Percentiles rank a stretch among this genome's conserved stretches.
Conservation (phyloP, 345 rosid species). For the Rhizophora apiculata region DNA sequence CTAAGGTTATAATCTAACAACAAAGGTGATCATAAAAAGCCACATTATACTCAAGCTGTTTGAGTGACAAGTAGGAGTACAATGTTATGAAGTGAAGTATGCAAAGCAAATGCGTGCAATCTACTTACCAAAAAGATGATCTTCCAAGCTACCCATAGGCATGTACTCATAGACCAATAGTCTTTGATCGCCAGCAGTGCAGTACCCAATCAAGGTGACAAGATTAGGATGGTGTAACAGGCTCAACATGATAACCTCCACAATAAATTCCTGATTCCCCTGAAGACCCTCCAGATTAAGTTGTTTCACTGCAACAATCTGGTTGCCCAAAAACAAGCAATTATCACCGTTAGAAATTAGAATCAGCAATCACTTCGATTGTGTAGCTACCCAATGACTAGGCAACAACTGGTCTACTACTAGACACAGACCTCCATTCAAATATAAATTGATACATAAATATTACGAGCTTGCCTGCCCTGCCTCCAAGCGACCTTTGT, state of each 20-base stretch:
- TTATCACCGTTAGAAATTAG: neutral
- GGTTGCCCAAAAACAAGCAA: constrained; percentile 19
- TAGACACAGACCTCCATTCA: neutral
- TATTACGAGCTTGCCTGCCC: constrained; percentile 51
- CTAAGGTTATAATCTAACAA: too few species aligned
- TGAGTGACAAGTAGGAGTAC: too few species aligned
- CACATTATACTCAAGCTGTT: too few species aligned
- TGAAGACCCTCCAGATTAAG: constrained; percentile 87
- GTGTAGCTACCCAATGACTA: too few species aligned
- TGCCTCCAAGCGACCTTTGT: constrained; percentile 71
- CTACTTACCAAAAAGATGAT: constrained; percentile 81
- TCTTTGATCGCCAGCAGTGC: constrained; percentile 94
- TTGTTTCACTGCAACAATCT: constrained; percentile 92
- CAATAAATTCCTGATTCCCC: constrained; percentile 87
- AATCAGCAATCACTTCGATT: neutral
- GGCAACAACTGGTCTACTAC: too few species aligned
- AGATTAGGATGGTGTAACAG: constrained; percentile 82
- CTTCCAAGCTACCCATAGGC: constrained; percentile 93
- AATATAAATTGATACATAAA: neutral
- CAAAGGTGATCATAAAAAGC: too few species aligned
- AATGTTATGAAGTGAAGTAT: too few species aligned
- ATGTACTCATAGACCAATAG: constrained; percentile 92
- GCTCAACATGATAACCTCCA: constrained; percentile 97
- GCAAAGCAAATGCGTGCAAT: neutral
- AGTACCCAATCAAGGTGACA: constrained; percentile 85